Base-by-base conservation (phyloP, 2,329 filamentous ascomycete genomes). In the Eutypa lata region DNA sequence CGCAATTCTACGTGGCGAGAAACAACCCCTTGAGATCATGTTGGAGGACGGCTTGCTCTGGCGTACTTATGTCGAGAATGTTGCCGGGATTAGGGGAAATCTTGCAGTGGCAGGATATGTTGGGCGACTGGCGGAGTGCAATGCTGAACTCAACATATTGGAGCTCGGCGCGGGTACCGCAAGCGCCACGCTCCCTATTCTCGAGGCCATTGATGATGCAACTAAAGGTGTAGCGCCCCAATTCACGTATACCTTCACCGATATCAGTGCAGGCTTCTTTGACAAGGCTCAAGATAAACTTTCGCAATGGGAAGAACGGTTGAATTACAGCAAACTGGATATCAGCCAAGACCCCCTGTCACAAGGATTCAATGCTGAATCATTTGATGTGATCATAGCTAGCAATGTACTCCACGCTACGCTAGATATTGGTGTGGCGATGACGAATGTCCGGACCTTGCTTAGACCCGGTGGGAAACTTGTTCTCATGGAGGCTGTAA, bases 181-280 rank as follows among this genome's bases (percentile, higher is more conserved):
- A 19, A 50, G 52, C 16, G 53, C 61, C 3, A 55, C 58, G 2
- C 10, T 69, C 1, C 63, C 65, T 2, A 63, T 61, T 7, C 66
- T 70, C n/a, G 61, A 61, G 18, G 56, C 48, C n/a, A 19, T 65
- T 69, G 43, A 64, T 66, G 6, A 66, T n/a, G n/a, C n/a, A n/a
- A n/a, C n/a, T n/a, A n/a, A 64, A 60, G 53, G 57, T 14, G 44
- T 50, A 18, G 42, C 35, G 18, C 49, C 24, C 13, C 33, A 18
- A 43, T 49, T 47, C 4, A 51, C 43, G 13, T 65, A 61, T 47
- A 57, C 53, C 5, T 66, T 61, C 42, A 66, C 64, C 2, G 60
- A 66, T 49, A 56, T 64, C 13, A 57, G 56, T 3, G 8, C 53
- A 7, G 54, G 56, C 18, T 61, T 61, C 48, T 64, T 67, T 38